Evolutionary conservation across 176 grass and related monocot genomes (phyloP), one percentile per base, ranked within the genome.

Genomic region (barley (Hordeum vulgare)): DNA sequence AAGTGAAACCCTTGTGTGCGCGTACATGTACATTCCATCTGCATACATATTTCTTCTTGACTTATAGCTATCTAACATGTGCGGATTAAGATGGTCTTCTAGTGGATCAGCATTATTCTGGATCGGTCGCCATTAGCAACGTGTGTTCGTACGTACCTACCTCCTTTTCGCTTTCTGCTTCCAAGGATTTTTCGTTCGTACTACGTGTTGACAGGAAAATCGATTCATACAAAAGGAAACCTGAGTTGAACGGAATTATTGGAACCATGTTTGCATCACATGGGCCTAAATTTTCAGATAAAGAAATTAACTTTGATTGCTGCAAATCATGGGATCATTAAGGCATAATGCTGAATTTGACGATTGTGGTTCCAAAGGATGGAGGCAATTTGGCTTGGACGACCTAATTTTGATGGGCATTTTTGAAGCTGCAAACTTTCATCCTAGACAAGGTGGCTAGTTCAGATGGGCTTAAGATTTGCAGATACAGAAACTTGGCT

Each of bases 1-100:
- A 85, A 71, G 34, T 63, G 75, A 79, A 85, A 71, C 21, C 4
- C 7, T 49, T 71, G 35, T 61, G 14, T 81, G 56, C 56, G 49
- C 49, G n/a, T 59, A 51, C 24, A n/a, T n/a, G 66, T 80, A 41
- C 20, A 34, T 68, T 82, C 49, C 62, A 68, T 87, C 7, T 39
- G 49, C 34, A 3, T 15, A 66, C 47, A 68, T 67, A 75, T 47
- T 47, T 49, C 34, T 81, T 87, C 71, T 6, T 62, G 25, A 62
- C 60, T 28, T 54, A 28, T 54, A 28, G 60, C 25, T 62, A 28
- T 25, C 60, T 8, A 54, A 26, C 63, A 71, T 71, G 63, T 26
- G 3, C 33, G 1, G 12, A 51, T 11, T 53, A 25, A 31, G 72
- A 20, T 68, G 8, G 34, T 76, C 61, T 26, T 66, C 33, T 65